These are phyloP conservation scores for Taiwanofungus camphoratus DNA, from an alignment of 1,284 basidiomycete genomes.

Conservation along the genomic window DNA sequence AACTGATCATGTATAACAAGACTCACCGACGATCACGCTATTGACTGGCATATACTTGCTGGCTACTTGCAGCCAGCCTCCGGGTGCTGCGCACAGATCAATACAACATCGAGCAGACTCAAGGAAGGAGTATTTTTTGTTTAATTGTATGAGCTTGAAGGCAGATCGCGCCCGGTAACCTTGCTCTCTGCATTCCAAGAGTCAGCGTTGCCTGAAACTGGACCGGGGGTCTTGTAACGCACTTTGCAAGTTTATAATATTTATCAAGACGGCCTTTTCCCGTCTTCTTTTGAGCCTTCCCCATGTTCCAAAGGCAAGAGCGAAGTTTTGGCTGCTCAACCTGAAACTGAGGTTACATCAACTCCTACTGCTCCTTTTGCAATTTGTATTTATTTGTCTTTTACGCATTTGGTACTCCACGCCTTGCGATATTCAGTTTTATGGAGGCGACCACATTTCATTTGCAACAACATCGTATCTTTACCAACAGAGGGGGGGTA, in stretches of 20 bases:
- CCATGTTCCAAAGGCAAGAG: constrained; percentile 41
- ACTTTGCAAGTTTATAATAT: constrained; percentile 94
- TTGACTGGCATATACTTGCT: constrained; percentile 98
- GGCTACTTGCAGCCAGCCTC: constrained; percentile 98
- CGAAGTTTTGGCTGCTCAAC: constrained; percentile 6
- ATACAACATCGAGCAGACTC: constrained; percentile 92
- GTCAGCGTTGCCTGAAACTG: constrained; percentile 3
- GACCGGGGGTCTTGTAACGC: constrained; percentile 21
- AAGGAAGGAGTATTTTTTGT: constrained; percentile 95
- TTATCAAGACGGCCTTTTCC: constrained; percentile 94
- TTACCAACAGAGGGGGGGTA: too few species aligned
- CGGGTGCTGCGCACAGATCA: constrained; percentile 97
- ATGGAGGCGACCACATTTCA: not conserved
- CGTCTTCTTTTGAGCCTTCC: constrained; percentile 82
- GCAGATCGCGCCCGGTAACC: constrained; percentile 99
- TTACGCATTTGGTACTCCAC: not conserved
- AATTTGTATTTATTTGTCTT: constrained; percentile 1
- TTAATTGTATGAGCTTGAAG: constrained; percentile 98
- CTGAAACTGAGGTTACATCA: too few species aligned
- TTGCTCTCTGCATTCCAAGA: constrained; percentile 72
- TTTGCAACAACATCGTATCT: too few species aligned
- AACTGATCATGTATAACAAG: not conserved
- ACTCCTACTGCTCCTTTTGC: too few species aligned
- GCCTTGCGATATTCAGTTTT: not conserved
- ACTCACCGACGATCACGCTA: constrained; percentile 88